Base-by-base conservation (phyloP, 2,329 filamentous ascomycete genomes). In the Cladosporium halotolerans region DNA sequence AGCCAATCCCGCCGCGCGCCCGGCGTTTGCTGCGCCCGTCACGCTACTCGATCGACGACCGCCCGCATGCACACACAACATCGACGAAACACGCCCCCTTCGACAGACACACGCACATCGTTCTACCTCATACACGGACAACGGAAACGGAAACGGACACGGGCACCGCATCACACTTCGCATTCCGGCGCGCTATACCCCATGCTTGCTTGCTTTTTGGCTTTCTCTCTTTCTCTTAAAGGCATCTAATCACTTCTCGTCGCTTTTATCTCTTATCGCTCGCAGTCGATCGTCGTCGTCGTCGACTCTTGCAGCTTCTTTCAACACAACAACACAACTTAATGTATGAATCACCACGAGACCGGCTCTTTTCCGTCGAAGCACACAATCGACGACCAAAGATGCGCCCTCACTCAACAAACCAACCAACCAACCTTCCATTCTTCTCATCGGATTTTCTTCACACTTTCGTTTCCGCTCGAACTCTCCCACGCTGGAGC, bases 131-230 rank as follows among this genome's bases (percentile, higher is more conserved):
- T n/a, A 39, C 36, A n/a, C 36, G 34, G 34, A 28, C 23, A 28
- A 28, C 23, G 23, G 23, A 28, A 28, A 28, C 23, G 23, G 23
- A 7, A 4, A 28, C 23, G 23, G 23, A 28, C 23, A 28, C 23
- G 23, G 23, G 23, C 23, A 28, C n/a, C n/a, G 34, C 34, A 36
- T 39, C 36, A n/a, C 36, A 7, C n/a, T 14, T 39, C 36, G 48
- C 48, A 51, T 51, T 36, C 42, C 28, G 48, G 48, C 48, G 48
- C 48, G 39, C 31, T 51, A 51, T 51, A 51, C 48, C 42, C 48
- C 40, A 31, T 23, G 16, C 34, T 44, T 38, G n/a, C 45, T 19
- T 19, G 18, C 31, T 18, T 38, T 41, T 23, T 36, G 34, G 34
- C 34, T 36, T 36, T 36, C 10, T 36, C 16, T 18, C 16, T 18